These are phyloP conservation scores for Primulina tabacum DNA, from an alignment of 257 asterid species.

Conservation along the genomic window DNA sequence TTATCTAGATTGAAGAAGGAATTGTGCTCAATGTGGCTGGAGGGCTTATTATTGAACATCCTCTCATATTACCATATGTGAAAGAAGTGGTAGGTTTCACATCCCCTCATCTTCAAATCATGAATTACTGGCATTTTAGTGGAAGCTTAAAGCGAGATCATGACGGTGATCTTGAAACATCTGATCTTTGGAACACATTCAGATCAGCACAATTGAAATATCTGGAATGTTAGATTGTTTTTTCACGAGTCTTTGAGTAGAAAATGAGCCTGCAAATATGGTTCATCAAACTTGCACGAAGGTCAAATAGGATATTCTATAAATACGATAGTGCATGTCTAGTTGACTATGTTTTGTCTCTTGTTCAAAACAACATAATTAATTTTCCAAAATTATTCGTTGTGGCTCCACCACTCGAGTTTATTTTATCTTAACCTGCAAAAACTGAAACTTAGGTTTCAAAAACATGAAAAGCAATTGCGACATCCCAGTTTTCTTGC, in stretches of 20 bases:
- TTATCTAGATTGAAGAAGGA: conserved; percentile 73
- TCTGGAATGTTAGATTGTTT: too few species aligned
- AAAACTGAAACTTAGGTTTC: neutral
- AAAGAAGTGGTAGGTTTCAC: conserved; percentile 69
- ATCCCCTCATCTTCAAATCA: neutral
- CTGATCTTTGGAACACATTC: neutral
- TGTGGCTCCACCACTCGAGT: neutral
- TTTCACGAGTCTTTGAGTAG: too few species aligned
- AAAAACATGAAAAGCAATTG: neutral
- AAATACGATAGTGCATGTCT: too few species aligned
- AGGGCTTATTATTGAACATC: conserved; percentile 87
- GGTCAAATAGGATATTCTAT: too few species aligned
- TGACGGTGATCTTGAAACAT: neutral
- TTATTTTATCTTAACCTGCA: neutral
- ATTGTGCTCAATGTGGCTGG: conserved; percentile 86
- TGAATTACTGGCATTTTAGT: neutral
- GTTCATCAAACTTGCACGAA: too few species aligned
- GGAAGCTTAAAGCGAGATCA: neutral
- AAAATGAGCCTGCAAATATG: too few species aligned
- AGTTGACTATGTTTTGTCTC: too few species aligned
- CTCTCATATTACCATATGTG: conserved; percentile 68
- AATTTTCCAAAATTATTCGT: too few species aligned
- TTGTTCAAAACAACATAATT: too few species aligned
- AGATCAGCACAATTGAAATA: neutral
- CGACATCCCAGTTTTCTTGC: neutral